A percentile compares a stretch with the other conserved stretches of the same genome.
Conservation (phyloP, 495 filamentous ascomycete genomes). For the Articulospora tetracladia region DNA sequence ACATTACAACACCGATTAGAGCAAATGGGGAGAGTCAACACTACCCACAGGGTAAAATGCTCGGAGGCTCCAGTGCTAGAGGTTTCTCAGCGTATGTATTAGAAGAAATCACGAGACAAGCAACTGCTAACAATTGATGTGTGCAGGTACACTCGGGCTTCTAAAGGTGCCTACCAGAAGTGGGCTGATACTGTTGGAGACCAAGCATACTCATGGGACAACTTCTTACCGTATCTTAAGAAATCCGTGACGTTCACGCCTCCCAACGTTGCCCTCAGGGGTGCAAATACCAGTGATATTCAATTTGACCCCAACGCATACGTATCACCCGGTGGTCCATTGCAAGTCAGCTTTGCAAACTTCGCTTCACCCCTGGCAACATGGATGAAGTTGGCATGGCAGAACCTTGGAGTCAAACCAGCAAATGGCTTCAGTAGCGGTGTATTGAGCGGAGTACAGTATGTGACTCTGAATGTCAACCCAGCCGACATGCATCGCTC, state of each 20-base stretch:
- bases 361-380: slow-evolving; percentile 40
- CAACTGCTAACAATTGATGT: slow-evolving; percentile 28
- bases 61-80: slow-evolving; percentile 25
- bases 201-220: slow-evolving; percentile 46
- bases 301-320: slow-evolving; percentile 38
- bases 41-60: slow-evolving; percentile 28
- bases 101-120: too few species aligned
- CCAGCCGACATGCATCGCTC: slow-evolving; percentile 30
- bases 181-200: slow-evolving; percentile 59
- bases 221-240: slow-evolving; percentile 50
- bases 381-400: slow-evolving; percentile 28
- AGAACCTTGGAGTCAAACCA: slow-evolving; percentile 33
- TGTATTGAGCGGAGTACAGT: slow-evolving; percentile 35
- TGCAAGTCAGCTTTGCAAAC: slow-evolving; percentile 48
- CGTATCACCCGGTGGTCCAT: slow-evolving; percentile 34
- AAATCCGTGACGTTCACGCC: slow-evolving; percentile 47
- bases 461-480: slow-evolving; percentile 35
- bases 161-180: slow-evolving; percentile 37
- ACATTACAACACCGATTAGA: slow-evolving; percentile 48
- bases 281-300: slow-evolving; percentile 40
- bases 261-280: slow-evolving; percentile 38
- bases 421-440: slow-evolving; percentile 38
- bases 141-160: slow-evolving; percentile 31
- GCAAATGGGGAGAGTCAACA: slow-evolving; percentile 28
- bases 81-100: slow-evolving; percentile 26